These are phyloP conservation scores for Letharia lupina DNA, from an alignment of 495 filamentous ascomycete species.

Conservation along the genomic window DNA sequence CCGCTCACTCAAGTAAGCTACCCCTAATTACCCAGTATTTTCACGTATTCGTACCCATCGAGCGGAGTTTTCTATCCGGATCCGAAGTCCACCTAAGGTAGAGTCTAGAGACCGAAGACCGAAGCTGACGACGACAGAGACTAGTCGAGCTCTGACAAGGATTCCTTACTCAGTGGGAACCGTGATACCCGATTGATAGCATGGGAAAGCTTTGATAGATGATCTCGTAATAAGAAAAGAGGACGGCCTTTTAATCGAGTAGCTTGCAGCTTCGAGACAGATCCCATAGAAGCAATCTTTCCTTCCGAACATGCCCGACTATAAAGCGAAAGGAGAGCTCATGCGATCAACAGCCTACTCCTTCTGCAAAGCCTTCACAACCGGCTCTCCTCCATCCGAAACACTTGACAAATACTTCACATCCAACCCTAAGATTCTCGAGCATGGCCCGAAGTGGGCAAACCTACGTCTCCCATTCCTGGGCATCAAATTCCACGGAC, in stretches of 20 bases:
- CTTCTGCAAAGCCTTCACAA: slow-evolving; percentile 29
- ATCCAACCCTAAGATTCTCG: slow-evolving; percentile 28
- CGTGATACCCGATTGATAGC: neutral
- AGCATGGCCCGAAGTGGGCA: slow-evolving; percentile 35
- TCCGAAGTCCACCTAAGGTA: neutral
- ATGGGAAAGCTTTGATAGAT: neutral
- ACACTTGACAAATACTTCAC: slow-evolving; percentile 27
- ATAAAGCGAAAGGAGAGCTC: slow-evolving; percentile 3
- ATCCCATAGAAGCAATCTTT: neutral
- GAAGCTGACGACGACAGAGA: slow-evolving; percentile 11
- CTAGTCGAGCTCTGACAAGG: neutral
- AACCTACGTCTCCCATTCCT: slow-evolving; percentile 31
- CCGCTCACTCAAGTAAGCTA: no score
- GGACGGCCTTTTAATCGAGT: no score
- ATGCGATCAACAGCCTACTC: slow-evolving; percentile 20
- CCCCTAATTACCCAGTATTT: neutral
- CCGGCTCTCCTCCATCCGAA: slow-evolving; percentile 20
- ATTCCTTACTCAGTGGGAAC: neutral
- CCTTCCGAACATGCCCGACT: slow-evolving; percentile 3
- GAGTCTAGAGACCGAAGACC: neutral
- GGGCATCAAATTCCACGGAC: slow-evolving; percentile 30
- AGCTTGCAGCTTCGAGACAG: neutral
- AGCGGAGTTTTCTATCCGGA: neutral
- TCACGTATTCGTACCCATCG: neutral
- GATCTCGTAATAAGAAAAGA: neutral